Conservation (phyloP, 495 filamentous ascomycete species). For the Hypomontagnella monticulosa region DNA sequence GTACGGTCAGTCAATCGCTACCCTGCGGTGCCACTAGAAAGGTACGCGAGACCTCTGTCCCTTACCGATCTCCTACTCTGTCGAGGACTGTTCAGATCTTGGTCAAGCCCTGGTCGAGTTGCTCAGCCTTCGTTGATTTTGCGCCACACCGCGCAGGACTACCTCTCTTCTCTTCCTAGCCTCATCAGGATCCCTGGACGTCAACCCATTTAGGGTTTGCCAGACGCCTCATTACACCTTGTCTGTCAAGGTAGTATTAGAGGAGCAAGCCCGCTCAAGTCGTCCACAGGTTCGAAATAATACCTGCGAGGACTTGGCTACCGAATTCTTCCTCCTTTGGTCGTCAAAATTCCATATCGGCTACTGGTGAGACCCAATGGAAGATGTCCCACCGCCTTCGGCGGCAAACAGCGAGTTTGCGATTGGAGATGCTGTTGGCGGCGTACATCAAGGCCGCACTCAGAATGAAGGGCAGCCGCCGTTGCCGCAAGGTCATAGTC, state of each 20-base stretch:
- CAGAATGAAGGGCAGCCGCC: constrained; percentile 34
- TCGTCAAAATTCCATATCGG: constrained; percentile 23
- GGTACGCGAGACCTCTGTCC: constrained; percentile 37
- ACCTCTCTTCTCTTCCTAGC: constrained; percentile 31
- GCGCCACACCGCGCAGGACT: constrained; percentile 40
- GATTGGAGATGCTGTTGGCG: constrained; percentile 35
- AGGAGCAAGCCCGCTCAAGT: constrained; percentile 31
- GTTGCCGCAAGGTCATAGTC: constrained; percentile 35
- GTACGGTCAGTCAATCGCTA: constrained; percentile 29
- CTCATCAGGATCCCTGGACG: constrained; percentile 25
- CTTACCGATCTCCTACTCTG: constrained; percentile 36
- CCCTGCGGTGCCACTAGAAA: constrained; percentile 36
- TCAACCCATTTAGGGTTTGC: constrained; percentile 39
- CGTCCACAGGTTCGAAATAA: constrained; percentile 24
- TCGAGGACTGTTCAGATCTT: constrained; percentile 32
- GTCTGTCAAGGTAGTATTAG: constrained; percentile 36
- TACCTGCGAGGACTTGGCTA: constrained; percentile 21
- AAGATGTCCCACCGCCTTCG: constrained; percentile 50
- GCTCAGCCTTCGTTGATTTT: constrained; percentile 39
- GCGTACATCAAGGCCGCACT: constrained; percentile 29
- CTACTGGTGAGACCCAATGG: constrained; percentile 48
- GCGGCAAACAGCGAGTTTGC: constrained; percentile 49
- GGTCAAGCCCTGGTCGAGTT: constrained; percentile 32
- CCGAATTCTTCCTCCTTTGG: constrained; percentile 27
- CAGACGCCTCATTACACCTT: constrained; percentile 37